Evolutionary conservation across 345 rosid genomes (phyloP), one percentile per base, ranked within the genome.

Genomic region (Arabidopsis thaliana): DNA sequence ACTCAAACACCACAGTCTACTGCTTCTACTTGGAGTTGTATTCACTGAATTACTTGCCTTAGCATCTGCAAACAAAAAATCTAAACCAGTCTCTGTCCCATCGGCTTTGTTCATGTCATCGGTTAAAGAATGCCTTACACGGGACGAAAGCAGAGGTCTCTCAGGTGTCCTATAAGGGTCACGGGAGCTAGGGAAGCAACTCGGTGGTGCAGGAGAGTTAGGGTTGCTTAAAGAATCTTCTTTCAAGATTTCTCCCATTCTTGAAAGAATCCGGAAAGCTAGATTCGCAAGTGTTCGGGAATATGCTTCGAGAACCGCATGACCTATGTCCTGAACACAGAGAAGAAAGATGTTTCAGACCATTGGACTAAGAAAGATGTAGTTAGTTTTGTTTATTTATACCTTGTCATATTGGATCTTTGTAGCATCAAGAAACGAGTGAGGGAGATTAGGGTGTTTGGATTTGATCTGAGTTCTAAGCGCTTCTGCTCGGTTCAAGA

Each of bases 321-420:
- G 97, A 23, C 99, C 99, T 0, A 95, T 84, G 73, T 95, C 99
- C 99, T 95, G 68, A 51, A 23, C 45, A 73, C 65, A 53, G 4
- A 72, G 50, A 64, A 30, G 9, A 23, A 63, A 1, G 42, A 77
- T 7, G 50, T 40, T 60, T 23, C 38, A 12, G 64, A 65, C 20
- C 32, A 22, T 32, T 42, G 61, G 37, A 40, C 57, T 48, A 30
- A 24, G 60, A 34, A 5, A 7, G 22, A 42, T 48, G 71, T 11
- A 71, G 10, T 10, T 38, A 0, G 30, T 58, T 57, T 14, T 7
- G 45, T 49, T 38, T 46, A 13, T 23, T 70, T 70, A 78, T 67
- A 91, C 99, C 93, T 87, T 91, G 83, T 97, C 97, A 36, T 85
- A 95, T 22, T 92, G 93, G 81, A 95, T 81, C 84, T 95, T 95